Percentiles rank a stretch among this genome's conserved stretches.
Evolutionary conservation across 371 early-diverging fungal species (phyloP).

Genomic region (Nematocida homosporus): DNA sequence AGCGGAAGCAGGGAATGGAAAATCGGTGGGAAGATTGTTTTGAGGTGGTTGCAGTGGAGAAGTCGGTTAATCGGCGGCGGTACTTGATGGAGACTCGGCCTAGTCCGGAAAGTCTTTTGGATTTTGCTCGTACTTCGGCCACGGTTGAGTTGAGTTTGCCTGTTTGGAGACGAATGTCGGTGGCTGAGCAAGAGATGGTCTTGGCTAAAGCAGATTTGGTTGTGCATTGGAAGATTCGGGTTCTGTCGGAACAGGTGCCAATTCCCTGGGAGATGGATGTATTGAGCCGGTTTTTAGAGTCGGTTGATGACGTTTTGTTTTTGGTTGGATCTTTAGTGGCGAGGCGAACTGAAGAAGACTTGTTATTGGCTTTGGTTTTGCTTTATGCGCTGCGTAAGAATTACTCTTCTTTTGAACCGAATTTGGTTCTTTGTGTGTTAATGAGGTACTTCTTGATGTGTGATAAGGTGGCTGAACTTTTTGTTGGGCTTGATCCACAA

Average conservation of each 20-base stretch:
- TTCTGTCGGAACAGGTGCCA: too few relatives aligned
- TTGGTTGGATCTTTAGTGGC: conserved; percentile 10
- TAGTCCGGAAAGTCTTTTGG: background rate
- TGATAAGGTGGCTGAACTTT: background rate
- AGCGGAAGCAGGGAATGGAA: conserved; percentile 53
- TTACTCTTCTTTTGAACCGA: background rate
- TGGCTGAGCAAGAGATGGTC: too few relatives aligned
- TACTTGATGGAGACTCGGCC: background rate
- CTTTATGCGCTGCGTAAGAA: background rate
- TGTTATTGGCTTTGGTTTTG: conserved; percentile 12
- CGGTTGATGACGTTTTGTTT: conserved; percentile 11
- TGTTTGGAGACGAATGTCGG: background rate
- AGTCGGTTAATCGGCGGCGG: too few relatives aligned
- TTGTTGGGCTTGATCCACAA: background rate
- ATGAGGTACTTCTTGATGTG: conserved; percentile 38
- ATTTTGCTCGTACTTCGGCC: background rate
- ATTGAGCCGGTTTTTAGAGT: too few relatives aligned
- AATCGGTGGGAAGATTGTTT: conserved; percentile 22
- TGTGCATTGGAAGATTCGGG: too few relatives aligned
- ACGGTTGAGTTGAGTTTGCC: background rate
- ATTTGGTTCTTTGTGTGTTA: conserved; percentile 21
- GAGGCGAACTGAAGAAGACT: background rate
- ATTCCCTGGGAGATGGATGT: too few relatives aligned
- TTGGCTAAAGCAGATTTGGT: too few relatives aligned
- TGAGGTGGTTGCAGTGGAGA: too few relatives aligned